Evolutionary conservation across 306 rosid genomes (phyloP).

Genomic region (Trichosanthes cucumerina): DNA sequence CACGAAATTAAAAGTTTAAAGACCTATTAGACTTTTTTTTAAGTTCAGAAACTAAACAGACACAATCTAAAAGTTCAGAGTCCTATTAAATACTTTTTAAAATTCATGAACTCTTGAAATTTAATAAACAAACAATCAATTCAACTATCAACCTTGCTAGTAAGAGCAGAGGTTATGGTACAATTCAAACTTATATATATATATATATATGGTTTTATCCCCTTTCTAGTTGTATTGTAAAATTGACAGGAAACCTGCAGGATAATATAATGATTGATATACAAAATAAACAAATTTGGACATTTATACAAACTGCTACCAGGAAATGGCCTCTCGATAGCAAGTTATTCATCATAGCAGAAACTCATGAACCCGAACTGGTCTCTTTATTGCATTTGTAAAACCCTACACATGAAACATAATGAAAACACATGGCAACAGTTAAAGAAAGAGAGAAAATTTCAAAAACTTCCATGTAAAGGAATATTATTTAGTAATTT

Average conservation of each 20-base stretch:
- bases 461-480: not conserved
- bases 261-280: not conserved
- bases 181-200: not conserved
- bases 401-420: conserved; percentile 50
- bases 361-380: conserved; percentile 79
- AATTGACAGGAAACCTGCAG: not conserved
- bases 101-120: no score
- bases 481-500: not conserved
- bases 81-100: no score
- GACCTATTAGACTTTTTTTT: no score
- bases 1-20: no score
- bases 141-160: not conserved
- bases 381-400: conserved; percentile 87
- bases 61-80: no score
- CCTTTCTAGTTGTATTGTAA: not conserved
- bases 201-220: not conserved
- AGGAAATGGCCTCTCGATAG: not conserved
- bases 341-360: conserved; percentile 24
- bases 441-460: not conserved
- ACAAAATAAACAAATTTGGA: not conserved
- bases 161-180: not conserved
- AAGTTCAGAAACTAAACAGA: no score
- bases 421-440: not conserved
- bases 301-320: not conserved
- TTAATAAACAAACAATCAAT: no score